Evolutionary conservation across 208 protist genomes (phyloP).

Genomic region (Leptomonas seymouri): DNA sequence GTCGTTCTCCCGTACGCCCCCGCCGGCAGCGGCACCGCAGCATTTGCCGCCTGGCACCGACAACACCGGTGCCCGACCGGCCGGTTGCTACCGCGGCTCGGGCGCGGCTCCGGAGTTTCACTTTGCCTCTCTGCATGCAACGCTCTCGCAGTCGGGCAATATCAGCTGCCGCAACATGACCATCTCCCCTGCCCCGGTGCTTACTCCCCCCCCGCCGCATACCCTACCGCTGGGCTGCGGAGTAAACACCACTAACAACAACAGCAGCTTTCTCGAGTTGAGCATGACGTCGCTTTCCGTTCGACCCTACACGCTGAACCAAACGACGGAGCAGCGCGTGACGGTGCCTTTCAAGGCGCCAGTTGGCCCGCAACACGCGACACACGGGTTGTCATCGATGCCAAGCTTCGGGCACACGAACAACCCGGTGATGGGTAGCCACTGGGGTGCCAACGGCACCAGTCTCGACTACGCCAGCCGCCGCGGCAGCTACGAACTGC

Average conservation of each 20-base stretch:
- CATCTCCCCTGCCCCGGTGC: background rate
- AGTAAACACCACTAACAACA: background rate
- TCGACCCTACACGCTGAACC: conserved; percentile 37
- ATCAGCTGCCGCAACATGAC: conserved; percentile 6
- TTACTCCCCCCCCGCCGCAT: background rate
- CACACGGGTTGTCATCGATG: background rate
- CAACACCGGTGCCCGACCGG: background rate
- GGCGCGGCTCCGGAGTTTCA: conserved; percentile 9
- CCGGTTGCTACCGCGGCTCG: background rate
- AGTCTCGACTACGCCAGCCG: background rate
- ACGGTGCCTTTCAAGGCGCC: conserved; percentile 4
- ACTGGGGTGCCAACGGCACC: background rate
- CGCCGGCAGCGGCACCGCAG: background rate
- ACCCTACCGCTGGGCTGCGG: background rate
- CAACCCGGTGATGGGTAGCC: background rate
- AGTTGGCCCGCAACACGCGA: background rate
- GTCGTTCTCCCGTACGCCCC: background rate
- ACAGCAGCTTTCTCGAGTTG: conserved; percentile 8
- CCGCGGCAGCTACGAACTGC: conserved; percentile 3
- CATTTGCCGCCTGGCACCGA: background rate
- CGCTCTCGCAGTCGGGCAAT: background rate
- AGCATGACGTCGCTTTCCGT: conserved; percentile 8
- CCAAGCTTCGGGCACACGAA: background rate
- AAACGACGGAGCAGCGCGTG: conserved; percentile 24
- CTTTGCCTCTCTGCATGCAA: conserved; percentile 8